Conservation (phyloP, 495 filamentous ascomycete species). For the Penicillium cosmopolitanum region DNA sequence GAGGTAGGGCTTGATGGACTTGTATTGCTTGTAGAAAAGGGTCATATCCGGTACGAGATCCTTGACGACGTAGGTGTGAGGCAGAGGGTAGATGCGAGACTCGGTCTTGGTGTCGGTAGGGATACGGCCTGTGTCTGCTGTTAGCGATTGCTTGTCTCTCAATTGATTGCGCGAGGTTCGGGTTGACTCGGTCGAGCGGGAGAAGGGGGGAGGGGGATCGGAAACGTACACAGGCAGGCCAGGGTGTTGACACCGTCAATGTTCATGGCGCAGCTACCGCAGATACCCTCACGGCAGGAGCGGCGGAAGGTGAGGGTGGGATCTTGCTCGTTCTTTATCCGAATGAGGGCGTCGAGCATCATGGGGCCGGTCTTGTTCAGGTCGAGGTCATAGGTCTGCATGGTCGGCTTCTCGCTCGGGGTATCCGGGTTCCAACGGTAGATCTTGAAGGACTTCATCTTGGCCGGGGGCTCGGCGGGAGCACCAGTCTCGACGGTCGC, state of each 20-base stretch:
- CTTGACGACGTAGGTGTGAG: constrained; percentile 99
- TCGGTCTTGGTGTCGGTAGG: constrained; percentile 78
- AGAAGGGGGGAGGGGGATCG: not conserved
- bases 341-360: constrained; percentile 93
- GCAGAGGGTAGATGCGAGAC: constrained; percentile 95
- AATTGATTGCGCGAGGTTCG: not conserved
- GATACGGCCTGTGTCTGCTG: constrained; percentile 74
- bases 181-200: not conserved
- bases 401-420: constrained; percentile 86
- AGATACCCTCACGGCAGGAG: constrained; percentile 97
- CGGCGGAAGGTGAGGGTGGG: constrained; percentile 94
- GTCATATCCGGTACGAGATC: constrained; percentile 97
- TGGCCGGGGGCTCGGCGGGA: constrained; percentile 58
- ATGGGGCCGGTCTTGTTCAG: constrained; percentile 98
- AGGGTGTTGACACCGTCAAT: constrained; percentile 97
- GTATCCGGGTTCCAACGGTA: constrained; percentile 98
- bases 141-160: constrained; percentile 1
- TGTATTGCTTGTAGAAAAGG: constrained; percentile 99
- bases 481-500: constrained; percentile 53
- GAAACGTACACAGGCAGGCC: constrained; percentile 90
- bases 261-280: constrained; percentile 98
- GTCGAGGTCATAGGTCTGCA: constrained; percentile 93
- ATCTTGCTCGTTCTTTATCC: constrained; percentile 99
- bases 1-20: constrained; percentile 98
- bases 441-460: constrained; percentile 94